Evolutionary conservation across 225 moss, liverwort and hornwort species (phyloP).

Genomic region (Rhytidiadelphus loreus): DNA sequence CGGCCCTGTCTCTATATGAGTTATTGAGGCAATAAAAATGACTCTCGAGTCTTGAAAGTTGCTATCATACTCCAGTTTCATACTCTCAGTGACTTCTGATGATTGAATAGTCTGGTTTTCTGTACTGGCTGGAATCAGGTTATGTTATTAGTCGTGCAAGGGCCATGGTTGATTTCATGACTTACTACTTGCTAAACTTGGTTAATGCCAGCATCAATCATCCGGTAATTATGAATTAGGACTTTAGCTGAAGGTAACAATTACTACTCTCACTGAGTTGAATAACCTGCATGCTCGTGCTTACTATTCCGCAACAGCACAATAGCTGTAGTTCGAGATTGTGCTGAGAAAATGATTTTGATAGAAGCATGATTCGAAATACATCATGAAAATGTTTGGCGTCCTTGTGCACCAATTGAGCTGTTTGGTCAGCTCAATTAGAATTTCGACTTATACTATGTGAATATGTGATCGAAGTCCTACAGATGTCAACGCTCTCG

Average conservation of each 20-base stretch:
- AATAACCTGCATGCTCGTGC: background rate
- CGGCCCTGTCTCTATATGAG: background rate
- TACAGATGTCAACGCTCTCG: background rate
- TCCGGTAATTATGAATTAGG: background rate
- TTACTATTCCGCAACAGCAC: background rate
- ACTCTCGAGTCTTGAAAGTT: background rate
- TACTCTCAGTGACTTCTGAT: background rate
- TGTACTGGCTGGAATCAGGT: background rate
- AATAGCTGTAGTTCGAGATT: background rate
- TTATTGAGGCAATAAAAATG: constrained; percentile 2
- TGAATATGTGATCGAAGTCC: background rate
- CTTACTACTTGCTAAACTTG: background rate
- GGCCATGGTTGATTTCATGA: background rate
- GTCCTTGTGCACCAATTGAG: background rate
- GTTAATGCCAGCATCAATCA: background rate
- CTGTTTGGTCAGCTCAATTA: background rate
- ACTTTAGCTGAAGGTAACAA: background rate
- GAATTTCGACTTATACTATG: background rate
- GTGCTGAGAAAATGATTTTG: background rate
- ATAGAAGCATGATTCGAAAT: background rate
- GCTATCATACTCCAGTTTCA: background rate
- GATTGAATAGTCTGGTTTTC: background rate
- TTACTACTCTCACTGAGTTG: background rate
- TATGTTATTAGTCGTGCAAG: background rate
- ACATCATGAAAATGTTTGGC: background rate